Base-by-base conservation (phyloP, 192 early-diverging fungal species). In the Gorgonomyces haynaldii region DNA sequence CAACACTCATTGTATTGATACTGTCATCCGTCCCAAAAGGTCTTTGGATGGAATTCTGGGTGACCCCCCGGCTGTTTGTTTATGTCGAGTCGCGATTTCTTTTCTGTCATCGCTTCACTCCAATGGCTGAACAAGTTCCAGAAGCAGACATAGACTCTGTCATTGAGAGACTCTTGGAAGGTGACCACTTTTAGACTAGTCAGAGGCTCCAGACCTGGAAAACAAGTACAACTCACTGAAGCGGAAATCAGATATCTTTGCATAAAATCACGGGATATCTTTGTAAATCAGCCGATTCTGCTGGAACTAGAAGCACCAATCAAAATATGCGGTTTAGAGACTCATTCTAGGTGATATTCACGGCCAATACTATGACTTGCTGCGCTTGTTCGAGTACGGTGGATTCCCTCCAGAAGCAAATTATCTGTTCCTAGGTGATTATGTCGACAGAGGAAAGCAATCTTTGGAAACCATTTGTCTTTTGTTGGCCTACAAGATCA, bases 401-500 rank as follows among this genome's bases (percentile, higher is more conserved):
- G 92, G 90, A 26, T 91, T 91, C 68, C 92, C 92, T 16, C 90
- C 90, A 0, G 86, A 94, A 56, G 82, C 90, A 29, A 96, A 94
- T 72, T 96, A 94, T 54, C 77, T 96, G 36, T 96, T 96, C 63
- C 65, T 96, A 59, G 93, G 93, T 30, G 93, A 97, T 61, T 97
- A 97, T 64, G 93, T 97, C 38, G 93, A 97, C 62, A 78, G 93
- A 42, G 93, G 93, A 45, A 97, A 97, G 61, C 93, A 97, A 67
- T 91, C 86, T 23, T 69, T 97, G 26, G 93, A 97, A 63, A 92
- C 89, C n/a, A 97, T 97, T 60, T 94, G 93, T 48, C 69, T 97
- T 40, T 73, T 97, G 40, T 75, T 97, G 35, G 90, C 91, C 21
- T 97, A 97, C 79, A 97, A 98, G 64, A 98, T 98, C 80, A 98